Conservation (phyloP, 1,139 yeast genomes). For the Saccharomyces pastorianus region DNA sequence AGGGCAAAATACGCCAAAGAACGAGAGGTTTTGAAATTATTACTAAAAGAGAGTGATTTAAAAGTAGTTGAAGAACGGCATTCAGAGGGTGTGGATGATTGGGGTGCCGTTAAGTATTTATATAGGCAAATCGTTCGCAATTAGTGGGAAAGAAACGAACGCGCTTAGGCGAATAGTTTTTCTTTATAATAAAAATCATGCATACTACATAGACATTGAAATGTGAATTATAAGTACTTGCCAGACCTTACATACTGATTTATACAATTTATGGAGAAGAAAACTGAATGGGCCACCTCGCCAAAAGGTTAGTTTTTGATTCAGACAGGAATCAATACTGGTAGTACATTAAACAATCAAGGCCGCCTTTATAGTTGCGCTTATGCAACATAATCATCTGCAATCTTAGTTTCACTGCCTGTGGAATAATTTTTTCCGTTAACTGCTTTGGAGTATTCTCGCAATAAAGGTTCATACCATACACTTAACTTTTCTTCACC, state of each 20-base stretch:
- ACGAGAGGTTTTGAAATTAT: constrained; percentile 49
- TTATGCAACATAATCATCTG: background rate
- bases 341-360: background rate
- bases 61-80: constrained; percentile 28
- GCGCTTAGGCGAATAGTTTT: background rate
- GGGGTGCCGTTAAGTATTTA: constrained; percentile 62
- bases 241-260: background rate
- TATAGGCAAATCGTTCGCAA: constrained; percentile 37
- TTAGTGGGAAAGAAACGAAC: background rate
- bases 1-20: constrained; percentile 60
- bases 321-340: background rate
- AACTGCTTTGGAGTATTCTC: background rate
- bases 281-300: background rate
- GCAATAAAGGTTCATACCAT: constrained; percentile 29
- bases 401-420: background rate
- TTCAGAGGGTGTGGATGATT: constrained; percentile 75
- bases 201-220: background rate
- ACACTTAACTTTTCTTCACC: constrained; percentile 20
- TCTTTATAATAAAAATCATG: background rate
- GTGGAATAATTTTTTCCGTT: background rate
- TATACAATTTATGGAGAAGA: background rate
- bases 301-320: background rate
- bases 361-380: background rate
- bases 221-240: background rate
- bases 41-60: constrained; percentile 37